phyloP scores from a whole-genome alignment of 1,139 yeast genomes.

The Candida dubliniensis region DNA sequence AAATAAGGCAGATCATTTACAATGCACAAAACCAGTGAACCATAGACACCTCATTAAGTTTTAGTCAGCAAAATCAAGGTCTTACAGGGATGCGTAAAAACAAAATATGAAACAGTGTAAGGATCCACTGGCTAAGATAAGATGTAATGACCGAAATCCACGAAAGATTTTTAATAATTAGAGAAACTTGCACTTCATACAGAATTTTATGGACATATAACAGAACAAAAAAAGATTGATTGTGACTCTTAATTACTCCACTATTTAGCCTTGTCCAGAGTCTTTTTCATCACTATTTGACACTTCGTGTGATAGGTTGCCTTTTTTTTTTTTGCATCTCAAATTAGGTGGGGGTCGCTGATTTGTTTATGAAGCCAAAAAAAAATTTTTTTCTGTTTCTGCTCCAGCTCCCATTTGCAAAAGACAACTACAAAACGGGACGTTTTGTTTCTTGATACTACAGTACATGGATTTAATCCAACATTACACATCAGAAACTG shows the following conservation, averaged over 20 bases:
- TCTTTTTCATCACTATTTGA: too few species aligned
- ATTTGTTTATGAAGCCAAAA: not conserved
- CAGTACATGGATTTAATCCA: conserved; percentile 13
- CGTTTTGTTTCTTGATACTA: not conserved
- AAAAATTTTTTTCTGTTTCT: not conserved
- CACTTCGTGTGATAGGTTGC: too few species aligned
- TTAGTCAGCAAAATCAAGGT: not conserved
- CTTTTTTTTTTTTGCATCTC: too few species aligned
- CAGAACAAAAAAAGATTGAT: too few species aligned
- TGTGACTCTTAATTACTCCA: too few species aligned
- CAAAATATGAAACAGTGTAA: conserved; percentile 3
- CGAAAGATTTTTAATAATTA: too few species aligned
- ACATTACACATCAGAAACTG: conserved; percentile 13
- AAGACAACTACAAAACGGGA: not conserved
- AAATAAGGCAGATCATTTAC: conserved; percentile 9
- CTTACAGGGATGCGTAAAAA: not conserved
- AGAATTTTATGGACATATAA: too few species aligned
- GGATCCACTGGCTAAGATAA: too few species aligned
- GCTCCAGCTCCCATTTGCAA: not conserved
- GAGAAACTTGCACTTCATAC: too few species aligned
- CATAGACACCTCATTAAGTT: conserved; percentile 4
- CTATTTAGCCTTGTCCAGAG: too few species aligned
- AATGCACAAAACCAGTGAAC: conserved; percentile 7
- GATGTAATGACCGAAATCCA: too few species aligned
- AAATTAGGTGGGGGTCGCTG: too few species aligned